Conservation (phyloP, 352 stramenopile species). For the Sclerospora graminicola region DNA sequence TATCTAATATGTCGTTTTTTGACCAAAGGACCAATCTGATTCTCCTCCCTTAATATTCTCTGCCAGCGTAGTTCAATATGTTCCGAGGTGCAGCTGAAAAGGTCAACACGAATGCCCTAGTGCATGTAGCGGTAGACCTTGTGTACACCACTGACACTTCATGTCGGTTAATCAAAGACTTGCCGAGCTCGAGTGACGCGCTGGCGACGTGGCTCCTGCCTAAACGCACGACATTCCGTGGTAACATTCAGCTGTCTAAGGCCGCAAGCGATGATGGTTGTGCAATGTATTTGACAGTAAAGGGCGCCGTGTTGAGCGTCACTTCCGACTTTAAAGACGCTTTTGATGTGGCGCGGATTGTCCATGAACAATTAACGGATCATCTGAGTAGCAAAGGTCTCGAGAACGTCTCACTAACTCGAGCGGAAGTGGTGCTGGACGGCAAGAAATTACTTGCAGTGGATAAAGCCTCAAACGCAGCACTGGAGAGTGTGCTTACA, state of each 20-base stretch:
- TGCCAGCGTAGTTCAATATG: slow-evolving; percentile 6
- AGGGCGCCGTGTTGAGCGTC: slow-evolving; percentile 8
- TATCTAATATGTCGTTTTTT: slow-evolving; percentile 1
- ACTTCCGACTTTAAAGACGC: slow-evolving; percentile 5
- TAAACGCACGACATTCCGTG: slow-evolving; percentile 13
- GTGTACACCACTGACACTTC: slow-evolving; percentile 22
- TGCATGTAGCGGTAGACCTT: slow-evolving; percentile 19
- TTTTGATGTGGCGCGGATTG: slow-evolving; percentile 13
- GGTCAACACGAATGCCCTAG: neutral
- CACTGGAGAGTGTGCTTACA: slow-evolving; percentile 16
- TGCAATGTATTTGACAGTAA: slow-evolving; percentile 25
- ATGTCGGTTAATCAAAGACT: slow-evolving; percentile 10
- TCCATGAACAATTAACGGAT: slow-evolving; percentile 19
- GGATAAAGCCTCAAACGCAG: neutral
- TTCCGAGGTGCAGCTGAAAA: slow-evolving; percentile 1
- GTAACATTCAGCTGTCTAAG: slow-evolving; percentile 30
- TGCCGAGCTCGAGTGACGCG: slow-evolving; percentile 16
- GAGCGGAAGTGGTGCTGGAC: slow-evolving; percentile 9
- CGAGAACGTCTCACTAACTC: slow-evolving; percentile 13
- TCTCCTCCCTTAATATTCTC: slow-evolving; percentile 10
- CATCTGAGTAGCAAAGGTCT: slow-evolving; percentile 13
- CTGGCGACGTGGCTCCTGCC: slow-evolving; percentile 17
- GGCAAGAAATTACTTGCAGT: slow-evolving; percentile 19
- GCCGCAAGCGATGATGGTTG: slow-evolving; percentile 21
- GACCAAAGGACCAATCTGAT: slow-evolving; percentile 10